Evolutionary conservation across 371 early-diverging fungal genomes (phyloP).

Genomic region (Coemansia sp.): DNA sequence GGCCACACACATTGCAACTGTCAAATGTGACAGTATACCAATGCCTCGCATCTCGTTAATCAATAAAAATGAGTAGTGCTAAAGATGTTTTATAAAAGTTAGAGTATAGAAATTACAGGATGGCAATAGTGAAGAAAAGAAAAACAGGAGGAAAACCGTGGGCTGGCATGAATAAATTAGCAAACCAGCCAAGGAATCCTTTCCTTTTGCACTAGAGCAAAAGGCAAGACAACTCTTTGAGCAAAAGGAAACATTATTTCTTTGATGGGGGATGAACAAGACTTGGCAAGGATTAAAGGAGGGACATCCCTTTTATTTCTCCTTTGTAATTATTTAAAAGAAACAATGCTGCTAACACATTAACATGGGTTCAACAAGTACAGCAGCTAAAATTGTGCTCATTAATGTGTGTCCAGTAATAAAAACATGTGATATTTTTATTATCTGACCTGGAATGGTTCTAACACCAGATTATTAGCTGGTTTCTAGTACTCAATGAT

Average conservation of each 20-base stretch:
- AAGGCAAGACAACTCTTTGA: not conserved
- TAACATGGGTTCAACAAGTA: too few species aligned
- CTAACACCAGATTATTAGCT: too few species aligned
- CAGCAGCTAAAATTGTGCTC: too few species aligned
- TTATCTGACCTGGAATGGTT: too few species aligned
- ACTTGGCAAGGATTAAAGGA: not conserved
- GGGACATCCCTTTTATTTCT: not conserved
- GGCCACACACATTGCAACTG: slow-evolving; percentile 4
- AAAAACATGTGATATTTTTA: too few species aligned
- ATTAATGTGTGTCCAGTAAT: too few species aligned
- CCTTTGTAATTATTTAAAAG: too few species aligned
- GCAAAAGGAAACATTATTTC: not conserved
- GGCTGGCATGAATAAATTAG: not conserved
- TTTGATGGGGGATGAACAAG: not conserved
- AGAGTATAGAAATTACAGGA: not conserved
- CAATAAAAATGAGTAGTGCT: not conserved
- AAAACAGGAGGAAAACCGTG: not conserved
- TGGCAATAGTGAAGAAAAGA: not conserved
- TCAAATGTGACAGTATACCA: slow-evolving; percentile 2
- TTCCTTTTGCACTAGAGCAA: not conserved
- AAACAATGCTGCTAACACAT: too few species aligned
- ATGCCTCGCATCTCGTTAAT: not conserved
- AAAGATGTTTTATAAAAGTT: not conserved
- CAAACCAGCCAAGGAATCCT: not conserved
- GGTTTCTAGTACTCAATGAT: too few species aligned